A percentile compares a stretch with the other conserved stretches of the same genome.
Conservation (phyloP, 164 flowering plant genomes). For the Sextonia rubra region DNA sequence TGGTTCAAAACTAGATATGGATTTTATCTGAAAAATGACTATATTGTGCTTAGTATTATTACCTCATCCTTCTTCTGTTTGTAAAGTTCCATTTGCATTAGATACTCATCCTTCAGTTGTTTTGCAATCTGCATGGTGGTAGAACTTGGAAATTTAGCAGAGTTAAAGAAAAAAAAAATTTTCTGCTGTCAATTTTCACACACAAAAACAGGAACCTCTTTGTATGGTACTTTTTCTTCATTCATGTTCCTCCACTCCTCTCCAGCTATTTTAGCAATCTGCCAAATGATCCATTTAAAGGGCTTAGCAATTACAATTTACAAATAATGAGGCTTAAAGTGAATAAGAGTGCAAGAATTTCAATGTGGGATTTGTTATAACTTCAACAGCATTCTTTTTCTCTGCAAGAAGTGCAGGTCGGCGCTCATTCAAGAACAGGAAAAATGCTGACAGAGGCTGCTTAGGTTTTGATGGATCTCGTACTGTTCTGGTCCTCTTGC, state of each 20-base stretch:
- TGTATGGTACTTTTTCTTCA: constrained; percentile 59
- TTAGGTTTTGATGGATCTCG: constrained; percentile 85
- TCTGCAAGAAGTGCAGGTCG: constrained; percentile 50
- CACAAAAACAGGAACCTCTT: constrained; percentile 42
- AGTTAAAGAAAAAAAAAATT: no score
- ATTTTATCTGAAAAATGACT: no score
- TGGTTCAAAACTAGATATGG: not conserved
- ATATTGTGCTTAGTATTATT: not conserved
- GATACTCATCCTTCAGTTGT: constrained; percentile 68
- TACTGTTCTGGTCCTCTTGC: constrained; percentile 58
- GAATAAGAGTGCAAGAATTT: no score
- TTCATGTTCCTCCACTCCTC: constrained; percentile 88
- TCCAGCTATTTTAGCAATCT: constrained; percentile 67
- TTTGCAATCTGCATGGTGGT: constrained; percentile 48
- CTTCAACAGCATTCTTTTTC: constrained; percentile 62
- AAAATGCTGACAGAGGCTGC: constrained; percentile 71
- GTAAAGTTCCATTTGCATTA: constrained; percentile 70
- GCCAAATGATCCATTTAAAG: constrained; percentile 1
- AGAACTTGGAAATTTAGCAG: not conserved
- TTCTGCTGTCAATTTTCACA: not conserved
- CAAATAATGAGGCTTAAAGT: no score
- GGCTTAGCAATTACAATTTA: no score
- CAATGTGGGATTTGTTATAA: constrained; percentile 11
- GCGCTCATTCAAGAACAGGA: constrained; percentile 64
- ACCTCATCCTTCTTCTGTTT: constrained; percentile 62